Evolutionary conservation across 495 filamentous ascomycete species (phyloP).

Genomic region (Cercophora sp.): DNA sequence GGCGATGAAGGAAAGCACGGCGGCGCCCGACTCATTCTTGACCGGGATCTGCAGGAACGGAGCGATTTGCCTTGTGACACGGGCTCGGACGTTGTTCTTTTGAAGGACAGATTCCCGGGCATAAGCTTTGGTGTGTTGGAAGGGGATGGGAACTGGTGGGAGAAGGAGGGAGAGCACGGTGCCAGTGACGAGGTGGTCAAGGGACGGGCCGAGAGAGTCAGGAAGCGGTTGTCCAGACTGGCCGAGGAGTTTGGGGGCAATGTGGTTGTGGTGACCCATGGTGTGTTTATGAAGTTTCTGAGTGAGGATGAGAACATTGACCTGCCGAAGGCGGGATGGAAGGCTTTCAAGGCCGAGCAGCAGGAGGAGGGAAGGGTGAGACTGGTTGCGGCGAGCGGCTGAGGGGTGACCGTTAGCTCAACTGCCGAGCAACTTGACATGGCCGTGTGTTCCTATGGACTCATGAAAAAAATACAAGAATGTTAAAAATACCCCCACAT

Average conservation of each 20-base stretch:
- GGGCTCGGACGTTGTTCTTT: slow-evolving; percentile 20
- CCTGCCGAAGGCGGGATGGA: slow-evolving; percentile 31
- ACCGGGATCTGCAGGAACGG: slow-evolving; percentile 32
- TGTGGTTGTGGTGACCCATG: slow-evolving; percentile 27
- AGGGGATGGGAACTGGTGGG: slow-evolving; percentile 14
- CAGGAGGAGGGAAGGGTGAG: background rate
- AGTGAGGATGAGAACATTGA: slow-evolving; percentile 22
- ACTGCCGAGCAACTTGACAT: no score
- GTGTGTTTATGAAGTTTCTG: slow-evolving; percentile 34
- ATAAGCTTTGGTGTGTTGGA: background rate
- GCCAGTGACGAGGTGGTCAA: slow-evolving; percentile 19
- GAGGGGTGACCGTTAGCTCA: no score
- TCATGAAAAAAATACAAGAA: no score
- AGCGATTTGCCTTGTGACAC: slow-evolving; percentile 38
- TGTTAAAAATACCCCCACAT: no score
- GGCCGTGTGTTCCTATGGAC: no score
- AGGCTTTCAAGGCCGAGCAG: slow-evolving; percentile 15
- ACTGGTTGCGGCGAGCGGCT: slow-evolving; percentile 8
- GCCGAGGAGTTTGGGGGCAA: slow-evolving; percentile 5
- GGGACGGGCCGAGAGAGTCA: slow-evolving; percentile 12
- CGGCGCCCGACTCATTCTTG: slow-evolving; percentile 17
- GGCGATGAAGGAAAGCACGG: no score
- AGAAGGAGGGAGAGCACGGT: slow-evolving; percentile 18
- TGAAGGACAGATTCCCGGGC: slow-evolving; percentile 15
- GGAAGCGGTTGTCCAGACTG: slow-evolving; percentile 8